A percentile compares a stretch with the other conserved stretches of the same genome.
Evolutionary conservation across 2,329 filamentous ascomycete species (phyloP).

Genomic region (Alternaria brassicicola): DNA sequence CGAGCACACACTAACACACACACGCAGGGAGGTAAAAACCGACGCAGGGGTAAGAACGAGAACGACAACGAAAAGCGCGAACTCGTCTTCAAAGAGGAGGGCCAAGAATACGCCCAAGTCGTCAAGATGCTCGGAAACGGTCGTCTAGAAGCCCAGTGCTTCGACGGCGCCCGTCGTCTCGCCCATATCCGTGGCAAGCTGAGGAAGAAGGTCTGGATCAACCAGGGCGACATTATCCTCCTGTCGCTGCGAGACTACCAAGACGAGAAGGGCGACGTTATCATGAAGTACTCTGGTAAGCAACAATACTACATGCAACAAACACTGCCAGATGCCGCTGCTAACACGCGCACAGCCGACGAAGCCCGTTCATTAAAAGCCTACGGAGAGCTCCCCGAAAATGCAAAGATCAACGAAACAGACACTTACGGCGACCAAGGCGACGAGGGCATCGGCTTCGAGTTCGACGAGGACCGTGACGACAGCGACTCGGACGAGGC

Average conservation of each 20-base stretch:
- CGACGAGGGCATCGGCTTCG: conserved; percentile 93
- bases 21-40: conserved; percentile 91
- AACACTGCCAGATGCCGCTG: conserved; percentile 70
- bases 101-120: conserved; percentile 88
- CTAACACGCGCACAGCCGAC: conserved; percentile 80
- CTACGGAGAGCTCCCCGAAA: conserved; percentile 96
- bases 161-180: conserved; percentile 87
- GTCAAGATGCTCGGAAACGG: conserved; percentile 97
- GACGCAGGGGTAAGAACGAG: conserved; percentile 98
- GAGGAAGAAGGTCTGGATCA: conserved; percentile 96
- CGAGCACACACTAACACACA: conserved; percentile 17
- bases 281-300: conserved; percentile 77
- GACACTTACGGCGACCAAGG: conserved; percentile 91
- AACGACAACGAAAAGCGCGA: conserved; percentile 97
- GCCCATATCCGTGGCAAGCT: conserved; percentile 94
- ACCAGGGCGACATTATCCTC: conserved; percentile 83
- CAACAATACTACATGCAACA: background rate
- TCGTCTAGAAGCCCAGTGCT: conserved; percentile 90
- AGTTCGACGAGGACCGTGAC: conserved; percentile 91
- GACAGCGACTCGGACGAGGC: conserved; percentile 60
- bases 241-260: conserved; percentile 86
- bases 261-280: conserved; percentile 91
- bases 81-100: conserved; percentile 98
- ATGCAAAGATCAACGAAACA: conserved; percentile 99
- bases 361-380: conserved; percentile 95